Evolutionary conservation across 2,329 filamentous ascomycete genomes (phyloP).

Genomic region (Coniochaeta sp.): DNA sequence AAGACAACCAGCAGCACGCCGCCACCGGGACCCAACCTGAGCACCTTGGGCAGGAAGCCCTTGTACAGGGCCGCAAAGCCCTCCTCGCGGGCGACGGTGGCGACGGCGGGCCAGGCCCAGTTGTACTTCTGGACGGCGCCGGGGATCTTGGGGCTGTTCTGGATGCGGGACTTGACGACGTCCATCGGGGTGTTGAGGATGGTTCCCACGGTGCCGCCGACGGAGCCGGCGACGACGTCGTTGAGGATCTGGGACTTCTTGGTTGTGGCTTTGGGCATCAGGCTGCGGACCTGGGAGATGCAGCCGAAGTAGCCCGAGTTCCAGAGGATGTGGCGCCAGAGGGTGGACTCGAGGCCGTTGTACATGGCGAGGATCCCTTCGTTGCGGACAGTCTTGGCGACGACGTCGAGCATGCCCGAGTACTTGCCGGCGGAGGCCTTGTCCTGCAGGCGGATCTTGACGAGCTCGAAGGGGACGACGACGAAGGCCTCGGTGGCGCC

Average conservation of each 20-base stretch:
- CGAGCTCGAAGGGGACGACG: constrained; percentile 94
- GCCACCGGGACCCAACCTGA: constrained; percentile 62
- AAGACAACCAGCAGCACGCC: constrained; percentile 76
- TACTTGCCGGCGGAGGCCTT: constrained; percentile 87
- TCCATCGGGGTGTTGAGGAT: constrained; percentile 94
- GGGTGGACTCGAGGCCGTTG: constrained; percentile 91
- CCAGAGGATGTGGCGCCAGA: constrained; percentile 87
- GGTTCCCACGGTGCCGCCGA: constrained; percentile 85
- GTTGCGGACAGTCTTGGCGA: constrained; percentile 71
- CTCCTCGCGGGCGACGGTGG: constrained; percentile 86
- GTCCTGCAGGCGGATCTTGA: constrained; percentile 98
- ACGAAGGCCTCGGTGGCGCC: constrained; percentile 95
- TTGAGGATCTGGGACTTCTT: constrained; percentile 79
- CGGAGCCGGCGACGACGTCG: constrained; percentile 75
- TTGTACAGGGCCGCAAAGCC: constrained; percentile 91
- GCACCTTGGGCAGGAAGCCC: constrained; percentile 93
- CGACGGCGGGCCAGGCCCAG: constrained; percentile 88
- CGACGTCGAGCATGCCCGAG: constrained; percentile 71
- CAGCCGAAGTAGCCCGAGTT: constrained; percentile 96
- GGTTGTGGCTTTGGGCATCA: constrained; percentile 73
- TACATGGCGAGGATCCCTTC: constrained; percentile 87
- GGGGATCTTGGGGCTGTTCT: constrained; percentile 81
- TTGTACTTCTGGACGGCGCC: constrained; percentile 90
- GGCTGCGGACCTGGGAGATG: constrained; percentile 89
- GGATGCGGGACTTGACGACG: constrained; percentile 96